These are phyloP conservation scores for Thalassiosira mediterranea DNA, from an alignment of 352 stramenopile species.

Conservation along the genomic window DNA sequence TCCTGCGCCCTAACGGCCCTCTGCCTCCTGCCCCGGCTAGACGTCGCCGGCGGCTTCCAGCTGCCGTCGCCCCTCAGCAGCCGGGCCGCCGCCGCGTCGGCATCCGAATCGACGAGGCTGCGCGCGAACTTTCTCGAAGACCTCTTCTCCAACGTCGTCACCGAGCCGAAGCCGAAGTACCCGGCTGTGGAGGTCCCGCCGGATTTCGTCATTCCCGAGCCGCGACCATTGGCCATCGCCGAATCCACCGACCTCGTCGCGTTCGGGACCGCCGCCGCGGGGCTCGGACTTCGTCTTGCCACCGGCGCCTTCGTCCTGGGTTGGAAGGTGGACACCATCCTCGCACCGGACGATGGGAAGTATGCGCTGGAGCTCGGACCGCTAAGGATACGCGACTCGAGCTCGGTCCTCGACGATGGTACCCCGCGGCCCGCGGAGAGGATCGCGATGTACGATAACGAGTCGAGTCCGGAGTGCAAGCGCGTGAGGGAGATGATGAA, in stretches of 20 bases:
- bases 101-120: too few species aligned
- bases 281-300: slow-evolving; percentile 59
- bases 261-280: slow-evolving; percentile 37
- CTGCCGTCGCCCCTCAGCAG: too few species aligned
- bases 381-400: slow-evolving; percentile 69
- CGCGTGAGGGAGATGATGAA: slow-evolving; percentile 78
- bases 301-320: slow-evolving; percentile 75
- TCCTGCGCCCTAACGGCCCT: too few species aligned
- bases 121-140: too few species aligned
- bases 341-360: slow-evolving; percentile 41
- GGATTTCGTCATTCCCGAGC: slow-evolving; percentile 63
- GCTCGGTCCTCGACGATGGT: slow-evolving; percentile 53
- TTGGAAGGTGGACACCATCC: slow-evolving; percentile 76
- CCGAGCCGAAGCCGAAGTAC: slow-evolving; percentile 9
- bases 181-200: slow-evolving; percentile 58
- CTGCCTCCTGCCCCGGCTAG: too few species aligned
- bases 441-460: slow-evolving; percentile 80
- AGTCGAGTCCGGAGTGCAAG: slow-evolving; percentile 71
- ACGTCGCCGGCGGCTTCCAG: too few species aligned
- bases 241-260: slow-evolving; percentile 47
- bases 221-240: slow-evolving; percentile 59
- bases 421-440: slow-evolving; percentile 46
- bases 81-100: too few species aligned
- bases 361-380: slow-evolving; percentile 70
- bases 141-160: too few species aligned